Conservation (phyloP, 1,284 basidiomycete genomes). For the Rhodotorula sp. region DNA sequence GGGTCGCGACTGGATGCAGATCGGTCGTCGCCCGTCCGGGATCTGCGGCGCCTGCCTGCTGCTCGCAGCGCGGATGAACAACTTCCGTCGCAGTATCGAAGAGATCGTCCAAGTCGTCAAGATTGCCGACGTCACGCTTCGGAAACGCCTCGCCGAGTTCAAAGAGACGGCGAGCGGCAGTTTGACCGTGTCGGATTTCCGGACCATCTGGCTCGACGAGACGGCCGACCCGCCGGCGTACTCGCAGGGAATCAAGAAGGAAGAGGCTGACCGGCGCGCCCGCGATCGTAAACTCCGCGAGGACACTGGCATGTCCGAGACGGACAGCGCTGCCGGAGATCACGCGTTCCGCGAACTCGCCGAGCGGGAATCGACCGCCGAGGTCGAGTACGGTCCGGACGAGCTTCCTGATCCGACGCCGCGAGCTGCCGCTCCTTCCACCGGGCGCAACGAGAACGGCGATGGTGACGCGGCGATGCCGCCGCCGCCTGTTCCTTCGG, state of each 20-base stretch:
- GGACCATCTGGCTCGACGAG: conserved; percentile 87
- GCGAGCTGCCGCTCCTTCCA: too few relatives aligned
- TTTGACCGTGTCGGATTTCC: conserved; percentile 86
- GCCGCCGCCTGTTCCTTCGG: conserved; percentile 24
- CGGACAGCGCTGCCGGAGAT: conserved; percentile 25
- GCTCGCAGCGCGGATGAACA: conserved; percentile 97
- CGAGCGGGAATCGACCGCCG: conserved; percentile 21
- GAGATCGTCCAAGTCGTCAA: conserved; percentile 99
- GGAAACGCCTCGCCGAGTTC: conserved; percentile 95
- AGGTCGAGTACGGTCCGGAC: not conserved
- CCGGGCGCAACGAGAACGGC: too few relatives aligned
- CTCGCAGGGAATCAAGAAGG: conserved; percentile 68
- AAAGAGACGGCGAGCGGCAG: conserved; percentile 80
- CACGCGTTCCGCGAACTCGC: conserved; percentile 33
- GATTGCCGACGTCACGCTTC: conserved; percentile 90
- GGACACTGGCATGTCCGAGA: conserved; percentile 30
- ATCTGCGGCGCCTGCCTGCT: conserved; percentile 95
- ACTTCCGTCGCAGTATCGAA: conserved; percentile 86
- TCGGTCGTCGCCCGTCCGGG: conserved; percentile 90
- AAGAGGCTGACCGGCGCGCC: conserved; percentile 59
- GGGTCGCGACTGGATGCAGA: conserved; percentile 95
- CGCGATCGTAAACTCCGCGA: conserved; percentile 32
- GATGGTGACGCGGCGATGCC: conserved; percentile 23
- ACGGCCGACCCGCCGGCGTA: conserved; percentile 88
- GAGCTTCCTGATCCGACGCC: not conserved